Conservation (phyloP, 2,329 filamentous ascomycete species). For the Ceratocystis albifundus region DNA sequence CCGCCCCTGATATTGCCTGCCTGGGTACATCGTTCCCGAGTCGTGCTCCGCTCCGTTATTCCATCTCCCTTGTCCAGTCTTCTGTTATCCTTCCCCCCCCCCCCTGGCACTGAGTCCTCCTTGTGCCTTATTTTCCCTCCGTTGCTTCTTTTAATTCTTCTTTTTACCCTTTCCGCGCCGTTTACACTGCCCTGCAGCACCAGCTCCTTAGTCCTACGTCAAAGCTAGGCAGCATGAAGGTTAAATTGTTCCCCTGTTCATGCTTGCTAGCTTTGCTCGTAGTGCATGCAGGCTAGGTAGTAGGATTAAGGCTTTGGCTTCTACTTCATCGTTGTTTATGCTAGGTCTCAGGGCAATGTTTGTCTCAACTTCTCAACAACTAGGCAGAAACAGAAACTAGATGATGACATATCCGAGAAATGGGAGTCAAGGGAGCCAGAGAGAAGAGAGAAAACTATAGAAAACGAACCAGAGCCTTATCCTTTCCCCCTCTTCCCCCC, state of each 20-base stretch:
- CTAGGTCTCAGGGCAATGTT: neutral
- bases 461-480: neutral
- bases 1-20: neutral
- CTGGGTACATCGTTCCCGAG: neutral
- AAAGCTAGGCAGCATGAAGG: conserved; percentile 7
- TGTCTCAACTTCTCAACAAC: conserved; percentile 5
- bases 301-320: neutral
- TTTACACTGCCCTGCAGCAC: neutral
- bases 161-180: neutral
- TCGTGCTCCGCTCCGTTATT: neutral
- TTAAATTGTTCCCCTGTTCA: neutral
- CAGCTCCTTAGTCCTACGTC: conserved; percentile 3
- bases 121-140: neutral
- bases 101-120: neutral
- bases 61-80: neutral
- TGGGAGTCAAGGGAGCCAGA: conserved; percentile 3
- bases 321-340: neutral
- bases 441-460: neutral
- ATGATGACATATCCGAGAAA: conserved; percentile 1
- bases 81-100: neutral
- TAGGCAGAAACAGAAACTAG: conserved; percentile 6
- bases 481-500: neutral
- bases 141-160: neutral
- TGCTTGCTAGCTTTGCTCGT: neutral
- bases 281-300: neutral